Evolutionary conservation across 371 early-diverging fungal species (phyloP).

Genomic region (Syncephalastrum racemosum): DNA sequence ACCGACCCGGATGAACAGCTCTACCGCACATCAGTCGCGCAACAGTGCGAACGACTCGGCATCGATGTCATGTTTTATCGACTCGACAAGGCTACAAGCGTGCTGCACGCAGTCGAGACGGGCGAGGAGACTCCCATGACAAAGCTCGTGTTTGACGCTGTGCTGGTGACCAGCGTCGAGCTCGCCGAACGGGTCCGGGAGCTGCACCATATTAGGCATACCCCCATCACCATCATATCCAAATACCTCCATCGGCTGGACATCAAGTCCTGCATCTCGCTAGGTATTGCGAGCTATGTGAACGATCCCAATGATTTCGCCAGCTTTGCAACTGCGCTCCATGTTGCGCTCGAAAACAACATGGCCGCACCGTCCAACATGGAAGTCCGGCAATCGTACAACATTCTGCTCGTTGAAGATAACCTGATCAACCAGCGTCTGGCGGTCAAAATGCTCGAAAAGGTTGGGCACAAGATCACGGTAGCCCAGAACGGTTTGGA

Average conservation of each 20-base stretch:
- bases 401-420: constrained; percentile 80
- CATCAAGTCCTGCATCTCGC: constrained; percentile 58
- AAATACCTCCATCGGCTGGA: constrained; percentile 37
- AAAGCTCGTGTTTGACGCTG: constrained; percentile 11
- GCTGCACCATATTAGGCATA: constrained; percentile 46
- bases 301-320: constrained; percentile 56
- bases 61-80: constrained; percentile 4
- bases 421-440: constrained; percentile 83
- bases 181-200: constrained; percentile 26
- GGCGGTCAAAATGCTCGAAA: constrained; percentile 72
- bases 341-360: constrained; percentile 70
- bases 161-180: constrained; percentile 6
- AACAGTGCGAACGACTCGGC: constrained; percentile 24
- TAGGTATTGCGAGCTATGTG: constrained; percentile 60
- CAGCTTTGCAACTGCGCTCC: constrained; percentile 63
- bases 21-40: constrained; percentile 44
- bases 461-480: constrained; percentile 70
- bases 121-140: background rate
- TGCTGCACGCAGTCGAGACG: background rate
- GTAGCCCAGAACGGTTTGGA: constrained; percentile 74
- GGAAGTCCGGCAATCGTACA: constrained; percentile 48
- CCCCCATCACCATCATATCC: constrained; percentile 56
- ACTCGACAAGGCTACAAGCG: background rate
- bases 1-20: constrained; percentile 39
- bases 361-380: constrained; percentile 57